These are phyloP conservation scores for Trypanosoma grayi DNA, from an alignment of 208 protist species.

Conservation along the genomic window DNA sequence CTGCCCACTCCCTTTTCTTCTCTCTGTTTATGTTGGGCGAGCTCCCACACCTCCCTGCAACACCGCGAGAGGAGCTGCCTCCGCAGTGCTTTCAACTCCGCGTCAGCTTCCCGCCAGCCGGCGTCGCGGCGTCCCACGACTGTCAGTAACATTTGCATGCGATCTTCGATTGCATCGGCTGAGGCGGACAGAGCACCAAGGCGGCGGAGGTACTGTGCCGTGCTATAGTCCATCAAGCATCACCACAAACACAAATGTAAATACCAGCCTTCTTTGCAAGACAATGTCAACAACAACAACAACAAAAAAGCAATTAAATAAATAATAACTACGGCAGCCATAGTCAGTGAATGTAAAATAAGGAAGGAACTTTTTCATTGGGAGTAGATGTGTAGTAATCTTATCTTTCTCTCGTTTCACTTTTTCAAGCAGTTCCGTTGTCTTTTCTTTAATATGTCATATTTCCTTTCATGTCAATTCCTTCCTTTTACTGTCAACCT, in stretches of 20 bases:
- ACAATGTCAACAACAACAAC: not conserved
- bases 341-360: too few species aligned
- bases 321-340: not conserved
- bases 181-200: not conserved
- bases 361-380: too few species aligned
- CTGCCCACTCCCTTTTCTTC: not conserved
- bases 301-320: not conserved
- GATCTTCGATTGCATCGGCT: constrained; percentile 7
- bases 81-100: not conserved
- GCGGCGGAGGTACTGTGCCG: not conserved
- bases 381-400: too few species aligned
- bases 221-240: constrained; percentile 7
- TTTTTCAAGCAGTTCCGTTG: too few species aligned
- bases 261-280: too few species aligned
- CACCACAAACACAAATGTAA: too few species aligned
- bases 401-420: too few species aligned
- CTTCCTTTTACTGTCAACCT: too few species aligned
- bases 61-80: not conserved
- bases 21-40: not conserved
- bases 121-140: not conserved
- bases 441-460: too few species aligned
- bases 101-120: constrained; percentile 2
- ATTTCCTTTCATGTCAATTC: too few species aligned
- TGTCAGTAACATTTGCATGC: not conserved
- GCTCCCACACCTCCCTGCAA: not conserved